Evolutionary conservation across 2,329 filamentous ascomycete genomes (phyloP), one percentile per base, ranked within the genome.

Genomic region (Cladosporium halotolerans): DNA sequence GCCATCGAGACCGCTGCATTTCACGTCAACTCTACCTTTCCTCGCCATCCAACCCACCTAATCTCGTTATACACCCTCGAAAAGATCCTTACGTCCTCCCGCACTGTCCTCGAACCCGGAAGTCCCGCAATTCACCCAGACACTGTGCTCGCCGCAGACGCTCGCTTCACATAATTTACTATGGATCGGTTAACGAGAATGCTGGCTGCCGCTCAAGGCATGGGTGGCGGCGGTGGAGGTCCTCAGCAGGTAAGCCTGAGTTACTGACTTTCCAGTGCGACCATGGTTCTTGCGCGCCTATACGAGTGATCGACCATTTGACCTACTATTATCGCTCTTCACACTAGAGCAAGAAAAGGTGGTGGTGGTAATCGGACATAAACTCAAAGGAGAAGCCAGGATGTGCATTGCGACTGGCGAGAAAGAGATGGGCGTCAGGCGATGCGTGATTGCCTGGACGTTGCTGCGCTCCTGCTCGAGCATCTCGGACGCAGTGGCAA

Each of bases 181-280:
- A 97, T 96, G 92, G 92, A 97, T 70, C 85, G 92, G 70, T 84
- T 96, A 72, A 90, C 88, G 75, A 84, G 87, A 70, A 86, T 96
- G 83, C 81, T 96, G 63, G 85, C 86, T 59, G 81, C 81, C 61
- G 87, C 88, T 65, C 79, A 82, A 66, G 76, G 78, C 69, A 82
- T 79, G 74, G 74, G 76, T 54, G 80, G 83, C 63, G 83, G 84
- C 63, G 85, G 88, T 77, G 79, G 81, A 58, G 75, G 86, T 57
- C 79, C 81, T 39, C 82, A 81, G 66, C 76, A 82, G 64, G 83
- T 86, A 78, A 70, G 80, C 52, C 11, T 38, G 36, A 18, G n/a
- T 41, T 16, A 11, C 11, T 23, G 42, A 34, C 14, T 41, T 32
- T 31, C 8, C 19, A 23, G 10, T 31, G n/a, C 19, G 10, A 34